A percentile compares a stretch with the other conserved stretches of the same genome.
These are phyloP conservation scores for Caloboletus firmus DNA, from an alignment of 1,284 basidiomycete genomes.

Conservation along the genomic window DNA sequence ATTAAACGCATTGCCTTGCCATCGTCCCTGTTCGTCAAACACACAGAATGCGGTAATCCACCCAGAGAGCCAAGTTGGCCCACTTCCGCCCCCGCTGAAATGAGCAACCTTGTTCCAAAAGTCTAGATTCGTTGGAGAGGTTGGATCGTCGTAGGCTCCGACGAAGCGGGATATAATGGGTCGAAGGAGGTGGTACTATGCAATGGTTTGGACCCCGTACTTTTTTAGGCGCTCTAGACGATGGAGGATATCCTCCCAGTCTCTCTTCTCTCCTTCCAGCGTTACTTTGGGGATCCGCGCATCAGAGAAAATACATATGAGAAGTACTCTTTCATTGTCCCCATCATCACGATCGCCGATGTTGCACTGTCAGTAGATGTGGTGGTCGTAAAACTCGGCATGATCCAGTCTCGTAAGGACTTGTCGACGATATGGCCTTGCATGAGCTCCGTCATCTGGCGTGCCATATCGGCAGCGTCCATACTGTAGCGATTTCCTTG, in stretches of 20 bases:
- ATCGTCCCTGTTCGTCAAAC: constrained; percentile 28
- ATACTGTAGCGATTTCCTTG: not conserved
- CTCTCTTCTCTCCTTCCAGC: constrained; percentile 35
- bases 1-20: constrained; percentile 8
- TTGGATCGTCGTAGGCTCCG: constrained; percentile 32
- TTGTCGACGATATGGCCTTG: not conserved
- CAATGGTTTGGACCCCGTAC: constrained; percentile 22
- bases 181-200: constrained; percentile 27
- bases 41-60: constrained; percentile 39
- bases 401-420: not conserved
- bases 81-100: constrained; percentile 15
- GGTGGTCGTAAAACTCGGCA: not conserved
- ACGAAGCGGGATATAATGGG: constrained; percentile 37
- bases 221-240: constrained; percentile 34
- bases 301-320: constrained; percentile 13
- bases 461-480: not conserved
- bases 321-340: constrained; percentile 43
- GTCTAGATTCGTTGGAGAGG: constrained; percentile 20
- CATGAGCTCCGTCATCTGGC: not conserved
- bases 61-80: constrained; percentile 26
- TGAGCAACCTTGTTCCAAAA: constrained; percentile 38
- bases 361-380: constrained; percentile 8
- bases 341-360: constrained; percentile 39
- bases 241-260: constrained; percentile 31
- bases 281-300: constrained; percentile 46